Conservation (phyloP, 2,329 filamentous ascomycete species). For the Chaetomium sp. region DNA sequence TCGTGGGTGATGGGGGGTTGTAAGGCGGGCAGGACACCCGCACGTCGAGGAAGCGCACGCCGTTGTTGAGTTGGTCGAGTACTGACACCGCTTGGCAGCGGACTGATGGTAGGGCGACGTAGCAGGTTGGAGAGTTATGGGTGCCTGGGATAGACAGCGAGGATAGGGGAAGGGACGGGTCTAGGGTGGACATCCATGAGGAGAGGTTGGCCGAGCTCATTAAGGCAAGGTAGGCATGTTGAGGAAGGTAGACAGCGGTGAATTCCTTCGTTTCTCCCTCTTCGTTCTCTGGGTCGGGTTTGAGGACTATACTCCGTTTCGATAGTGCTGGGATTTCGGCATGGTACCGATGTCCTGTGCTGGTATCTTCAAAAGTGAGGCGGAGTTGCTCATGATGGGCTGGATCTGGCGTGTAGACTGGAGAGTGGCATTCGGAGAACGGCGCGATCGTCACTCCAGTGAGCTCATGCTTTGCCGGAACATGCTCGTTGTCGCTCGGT, state of each 20-base stretch:
- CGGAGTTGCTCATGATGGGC: slow-evolving; percentile 58
- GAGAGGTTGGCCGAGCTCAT: slow-evolving; percentile 64
- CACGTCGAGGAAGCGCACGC: slow-evolving; percentile 90
- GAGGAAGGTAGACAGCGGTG: slow-evolving; percentile 59
- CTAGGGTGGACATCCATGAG: slow-evolving; percentile 75
- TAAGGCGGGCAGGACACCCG: slow-evolving; percentile 47
- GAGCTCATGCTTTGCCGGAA: slow-evolving; percentile 47
- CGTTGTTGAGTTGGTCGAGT: slow-evolving; percentile 74
- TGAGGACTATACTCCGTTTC: slow-evolving; percentile 54
- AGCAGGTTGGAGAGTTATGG: slow-evolving; percentile 84
- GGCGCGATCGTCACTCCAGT: slow-evolving; percentile 54
- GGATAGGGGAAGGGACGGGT: slow-evolving; percentile 65
- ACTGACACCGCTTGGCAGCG: slow-evolving; percentile 82
- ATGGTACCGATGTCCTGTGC: slow-evolving; percentile 54
- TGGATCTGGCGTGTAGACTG: slow-evolving; percentile 53
- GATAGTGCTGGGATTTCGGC: slow-evolving; percentile 64
- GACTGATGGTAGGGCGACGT: slow-evolving; percentile 82
- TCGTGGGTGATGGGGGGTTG: not conserved
- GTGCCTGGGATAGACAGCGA: slow-evolving; percentile 88
- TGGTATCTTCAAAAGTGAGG: slow-evolving; percentile 61
- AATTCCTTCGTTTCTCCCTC: slow-evolving; percentile 45
- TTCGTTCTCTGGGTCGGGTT: slow-evolving; percentile 24
- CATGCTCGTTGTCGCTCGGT: not conserved
- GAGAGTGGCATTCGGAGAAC: slow-evolving; percentile 59
- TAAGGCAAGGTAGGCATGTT: slow-evolving; percentile 52